Conservation (phyloP, 805 yeast species). For the Gaillardinia entomophila region DNA sequence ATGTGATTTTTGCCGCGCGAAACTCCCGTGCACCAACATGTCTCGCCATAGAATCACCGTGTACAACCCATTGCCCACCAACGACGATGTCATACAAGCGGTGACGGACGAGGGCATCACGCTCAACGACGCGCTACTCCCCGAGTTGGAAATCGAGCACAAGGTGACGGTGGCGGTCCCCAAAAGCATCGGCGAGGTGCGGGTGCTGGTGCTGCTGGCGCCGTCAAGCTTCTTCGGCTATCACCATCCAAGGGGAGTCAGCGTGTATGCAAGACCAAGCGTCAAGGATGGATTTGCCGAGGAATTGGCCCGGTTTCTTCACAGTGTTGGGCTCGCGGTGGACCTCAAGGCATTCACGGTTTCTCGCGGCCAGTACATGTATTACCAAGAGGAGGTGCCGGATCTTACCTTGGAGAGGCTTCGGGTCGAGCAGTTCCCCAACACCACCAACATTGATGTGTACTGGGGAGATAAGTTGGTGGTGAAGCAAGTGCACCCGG, state of each 20-base stretch:
- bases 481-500: neutral
- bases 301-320: too few species aligned
- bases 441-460: slow-evolving; percentile 1
- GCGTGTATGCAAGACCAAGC: slow-evolving; percentile 16
- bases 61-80: slow-evolving; percentile 17
- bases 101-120: neutral
- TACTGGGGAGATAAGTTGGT: neutral
- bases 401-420: neutral
- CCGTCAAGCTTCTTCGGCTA: slow-evolving; percentile 16
- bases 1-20: neutral
- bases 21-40: slow-evolving; percentile 3
- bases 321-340: too few species aligned
- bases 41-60: slow-evolving; percentile 28
- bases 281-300: too few species aligned
- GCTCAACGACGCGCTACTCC: neutral
- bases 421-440: neutral
- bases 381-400: too few species aligned
- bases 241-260: slow-evolving; percentile 19
- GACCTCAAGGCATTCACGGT: too few species aligned
- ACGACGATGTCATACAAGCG: slow-evolving; percentile 16
- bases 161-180: too few species aligned
- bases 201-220: slow-evolving; percentile 2
- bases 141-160: too few species aligned
- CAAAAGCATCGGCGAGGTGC: slow-evolving; percentile 2
- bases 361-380: too few species aligned